A percentile compares a stretch with the other conserved stretches of the same genome.
These are phyloP conservation scores for Gyrodon lividus DNA, from an alignment of 768 basidiomycete species.

Conservation along the genomic window DNA sequence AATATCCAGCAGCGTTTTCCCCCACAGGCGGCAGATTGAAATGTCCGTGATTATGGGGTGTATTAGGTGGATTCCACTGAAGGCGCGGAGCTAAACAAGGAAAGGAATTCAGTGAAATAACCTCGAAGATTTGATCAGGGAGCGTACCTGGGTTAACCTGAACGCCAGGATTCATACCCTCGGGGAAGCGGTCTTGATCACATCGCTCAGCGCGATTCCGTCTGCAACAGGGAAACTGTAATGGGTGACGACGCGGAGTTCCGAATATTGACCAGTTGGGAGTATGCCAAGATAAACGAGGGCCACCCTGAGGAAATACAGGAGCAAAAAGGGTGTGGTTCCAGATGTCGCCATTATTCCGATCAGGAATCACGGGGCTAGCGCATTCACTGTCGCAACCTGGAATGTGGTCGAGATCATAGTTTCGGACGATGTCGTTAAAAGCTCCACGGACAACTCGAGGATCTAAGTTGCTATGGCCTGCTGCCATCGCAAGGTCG, in stretches of 20 bases:
- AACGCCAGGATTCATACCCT: constrained; percentile 21
- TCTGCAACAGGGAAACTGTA: neutral
- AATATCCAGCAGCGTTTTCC: neutral
- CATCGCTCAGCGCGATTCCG: constrained; percentile 6
- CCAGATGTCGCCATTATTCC: constrained; percentile 4
- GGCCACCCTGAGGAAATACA: constrained; percentile 15
- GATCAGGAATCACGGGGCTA: constrained; percentile 4
- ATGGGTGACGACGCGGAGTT: constrained; percentile 3
- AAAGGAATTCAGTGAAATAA: constrained; percentile 3
- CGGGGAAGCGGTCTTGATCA: constrained; percentile 14
- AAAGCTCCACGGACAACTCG: constrained; percentile 17
- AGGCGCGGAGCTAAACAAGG: neutral
- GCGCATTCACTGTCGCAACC: constrained; percentile 7
- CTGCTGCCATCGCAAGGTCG: constrained; percentile 16
- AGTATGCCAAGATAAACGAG: neutral
- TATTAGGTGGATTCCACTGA: neutral
- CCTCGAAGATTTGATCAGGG: neutral
- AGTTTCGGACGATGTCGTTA: constrained; percentile 23
- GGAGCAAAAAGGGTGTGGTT: constrained; percentile 18
- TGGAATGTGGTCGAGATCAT: constrained; percentile 20
- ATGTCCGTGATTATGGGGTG: neutral
- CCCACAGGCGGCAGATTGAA: neutral
- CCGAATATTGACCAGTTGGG: constrained; percentile 14
- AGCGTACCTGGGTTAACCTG: constrained; percentile 17
- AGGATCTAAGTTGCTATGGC: constrained; percentile 11